These are phyloP conservation scores for Penicillium manginii DNA, from an alignment of 495 filamentous ascomycete species.

Conservation along the genomic window DNA sequence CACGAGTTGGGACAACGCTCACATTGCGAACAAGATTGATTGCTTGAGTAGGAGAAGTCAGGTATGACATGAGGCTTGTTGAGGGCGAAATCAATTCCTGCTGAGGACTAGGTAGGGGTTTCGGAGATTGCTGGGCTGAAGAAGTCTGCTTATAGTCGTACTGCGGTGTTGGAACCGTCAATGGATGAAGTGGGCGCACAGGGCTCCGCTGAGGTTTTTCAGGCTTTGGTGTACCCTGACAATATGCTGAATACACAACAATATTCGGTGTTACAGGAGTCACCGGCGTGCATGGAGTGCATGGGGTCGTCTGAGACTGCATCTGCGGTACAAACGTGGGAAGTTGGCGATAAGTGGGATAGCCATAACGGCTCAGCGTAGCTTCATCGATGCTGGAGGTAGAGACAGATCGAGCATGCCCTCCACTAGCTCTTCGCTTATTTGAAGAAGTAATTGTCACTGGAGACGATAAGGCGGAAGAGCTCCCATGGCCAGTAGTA, in stretches of 20 bases:
- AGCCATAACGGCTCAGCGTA: conserved; percentile 69
- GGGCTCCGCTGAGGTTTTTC: conserved; percentile 28
- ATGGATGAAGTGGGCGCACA: conserved; percentile 41
- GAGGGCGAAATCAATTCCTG: conserved; percentile 47
- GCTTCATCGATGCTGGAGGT: conserved; percentile 69
- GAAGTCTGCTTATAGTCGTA: conserved; percentile 45
- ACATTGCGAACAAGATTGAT: conserved; percentile 81
- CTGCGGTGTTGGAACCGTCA: conserved; percentile 41
- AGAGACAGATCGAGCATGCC: conserved; percentile 66
- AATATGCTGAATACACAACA: conserved; percentile 45
- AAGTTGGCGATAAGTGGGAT: conserved; percentile 79
- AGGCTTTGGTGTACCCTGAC: conserved; percentile 19
- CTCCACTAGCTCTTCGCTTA: conserved; percentile 47
- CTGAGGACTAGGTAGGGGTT: conserved; percentile 42
- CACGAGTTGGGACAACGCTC: conserved; percentile 68
- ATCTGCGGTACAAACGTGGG: conserved; percentile 63
- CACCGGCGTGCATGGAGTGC: conserved; percentile 51
- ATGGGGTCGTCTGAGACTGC: conserved; percentile 48
- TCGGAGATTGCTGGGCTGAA: conserved; percentile 54
- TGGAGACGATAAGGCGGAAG: conserved; percentile 61
- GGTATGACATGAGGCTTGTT: conserved; percentile 75
- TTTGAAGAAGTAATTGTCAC: conserved; percentile 59
- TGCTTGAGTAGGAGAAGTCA: conserved; percentile 77
- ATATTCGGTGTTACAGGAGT: conserved; percentile 48
- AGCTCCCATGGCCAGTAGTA: conserved; percentile 37